phyloP scores from a whole-genome alignment of 31 red algal genomes.

The Odonthalia washingtoniensis region DNA sequence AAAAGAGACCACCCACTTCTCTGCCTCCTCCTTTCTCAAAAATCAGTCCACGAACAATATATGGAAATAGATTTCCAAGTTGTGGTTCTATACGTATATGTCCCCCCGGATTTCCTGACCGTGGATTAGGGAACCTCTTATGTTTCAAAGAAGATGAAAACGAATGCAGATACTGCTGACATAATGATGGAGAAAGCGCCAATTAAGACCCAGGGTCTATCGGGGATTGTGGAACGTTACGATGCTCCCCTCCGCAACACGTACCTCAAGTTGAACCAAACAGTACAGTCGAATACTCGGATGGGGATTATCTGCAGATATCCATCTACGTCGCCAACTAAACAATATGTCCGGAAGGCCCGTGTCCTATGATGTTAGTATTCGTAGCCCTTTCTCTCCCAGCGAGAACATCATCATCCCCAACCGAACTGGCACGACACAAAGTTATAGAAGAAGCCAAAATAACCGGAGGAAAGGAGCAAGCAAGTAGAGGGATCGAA shows the following conservation, averaged over 20 bases:
- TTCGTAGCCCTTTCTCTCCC: slow-evolving; percentile 42
- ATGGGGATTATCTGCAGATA: too few relatives aligned
- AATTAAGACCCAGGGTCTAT: too few relatives aligned
- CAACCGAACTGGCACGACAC: slow-evolving; percentile 24
- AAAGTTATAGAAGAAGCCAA: slow-evolving; percentile 13
- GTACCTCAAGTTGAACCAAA: too few relatives aligned
- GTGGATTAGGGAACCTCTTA: not conserved
- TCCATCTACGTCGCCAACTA: slow-evolving; percentile 18
- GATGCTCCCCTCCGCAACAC: not conserved
- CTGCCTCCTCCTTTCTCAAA: not conserved
- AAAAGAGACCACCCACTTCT: not conserved
- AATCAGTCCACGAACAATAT: not conserved
- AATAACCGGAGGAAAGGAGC: slow-evolving; percentile 40
- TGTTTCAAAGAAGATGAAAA: not conserved
- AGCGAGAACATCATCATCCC: not conserved
- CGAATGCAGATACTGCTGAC: too few relatives aligned
- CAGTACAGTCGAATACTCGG: too few relatives aligned
- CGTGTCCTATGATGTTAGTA: slow-evolving; percentile 39
- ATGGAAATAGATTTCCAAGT: not conserved
- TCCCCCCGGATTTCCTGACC: too few relatives aligned
- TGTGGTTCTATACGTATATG: too few relatives aligned
- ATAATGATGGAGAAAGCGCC: too few relatives aligned
- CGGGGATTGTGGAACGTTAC: too few relatives aligned
- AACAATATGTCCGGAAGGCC: slow-evolving; percentile 44
- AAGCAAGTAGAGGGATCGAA: slow-evolving; percentile 4